A percentile compares a stretch with the other conserved stretches of the same genome.
Conservation (phyloP, 1,139 yeast genomes). For the Blastobotrys niveus region DNA sequence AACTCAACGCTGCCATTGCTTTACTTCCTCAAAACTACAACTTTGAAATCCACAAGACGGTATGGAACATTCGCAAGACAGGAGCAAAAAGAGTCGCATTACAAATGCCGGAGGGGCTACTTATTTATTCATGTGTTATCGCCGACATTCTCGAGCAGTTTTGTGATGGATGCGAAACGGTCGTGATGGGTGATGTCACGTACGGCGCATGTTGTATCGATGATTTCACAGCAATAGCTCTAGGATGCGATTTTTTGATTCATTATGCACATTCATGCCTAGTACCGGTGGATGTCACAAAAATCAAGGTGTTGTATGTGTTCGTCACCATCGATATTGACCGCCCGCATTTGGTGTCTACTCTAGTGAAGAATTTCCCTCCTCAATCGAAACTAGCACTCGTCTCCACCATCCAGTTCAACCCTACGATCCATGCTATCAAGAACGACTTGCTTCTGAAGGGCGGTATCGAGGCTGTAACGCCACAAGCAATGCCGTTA, state of each 20-base stretch:
- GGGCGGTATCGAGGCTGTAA: constrained; percentile 43
- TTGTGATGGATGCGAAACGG: constrained; percentile 75
- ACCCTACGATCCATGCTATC: constrained; percentile 83
- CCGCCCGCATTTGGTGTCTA: constrained; percentile 70
- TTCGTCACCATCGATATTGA: constrained; percentile 92
- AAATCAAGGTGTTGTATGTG: constrained; percentile 85
- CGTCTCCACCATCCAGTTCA: constrained; percentile 95
- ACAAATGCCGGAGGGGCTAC: constrained; percentile 96
- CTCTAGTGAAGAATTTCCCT: constrained; percentile 64
- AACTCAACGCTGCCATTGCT: constrained; percentile 71
- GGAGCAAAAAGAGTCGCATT: constrained; percentile 76
- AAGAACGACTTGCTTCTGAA: constrained; percentile 44
- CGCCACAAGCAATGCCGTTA: constrained; percentile 90
- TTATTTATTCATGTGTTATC: constrained; percentile 78
- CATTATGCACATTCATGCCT: constrained; percentile 98
- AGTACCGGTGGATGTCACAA: constrained; percentile 89
- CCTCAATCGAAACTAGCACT: constrained; percentile 63
- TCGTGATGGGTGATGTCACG: constrained; percentile 98
- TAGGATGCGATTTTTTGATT: constrained; percentile 89
- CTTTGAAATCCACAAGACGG: constrained; percentile 91
- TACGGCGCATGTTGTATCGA: constrained; percentile 99
- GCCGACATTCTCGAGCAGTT: constrained; percentile 90
- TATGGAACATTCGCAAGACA: constrained; percentile 80
- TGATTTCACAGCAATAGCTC: constrained; percentile 86
- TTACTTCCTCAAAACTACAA: constrained; percentile 86